Evolutionary conservation across 495 filamentous ascomycete genomes (phyloP).

Genomic region (Choiromyces venosus): DNA sequence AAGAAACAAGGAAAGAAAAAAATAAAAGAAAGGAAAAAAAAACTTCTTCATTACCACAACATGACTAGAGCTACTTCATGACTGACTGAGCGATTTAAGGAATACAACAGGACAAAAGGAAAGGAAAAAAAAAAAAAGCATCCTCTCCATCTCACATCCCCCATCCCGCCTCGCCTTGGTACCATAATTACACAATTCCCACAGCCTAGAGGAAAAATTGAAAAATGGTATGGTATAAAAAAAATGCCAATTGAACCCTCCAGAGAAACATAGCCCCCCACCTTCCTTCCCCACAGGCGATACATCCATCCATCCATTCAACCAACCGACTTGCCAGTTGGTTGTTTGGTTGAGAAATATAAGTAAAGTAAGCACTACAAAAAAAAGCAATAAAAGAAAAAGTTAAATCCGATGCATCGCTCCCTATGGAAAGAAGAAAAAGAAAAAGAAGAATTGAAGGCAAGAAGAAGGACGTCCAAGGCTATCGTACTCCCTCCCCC

Average conservation of each 20-base stretch:
- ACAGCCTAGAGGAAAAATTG: not conserved
- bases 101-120: slow-evolving; percentile 24
- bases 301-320: not conserved
- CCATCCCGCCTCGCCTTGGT: not conserved
- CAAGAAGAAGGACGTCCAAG: not conserved
- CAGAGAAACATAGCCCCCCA: slow-evolving; percentile 4
- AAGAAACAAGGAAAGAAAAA: too few species aligned
- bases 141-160: slow-evolving; percentile 4
- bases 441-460: not conserved
- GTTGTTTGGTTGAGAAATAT: not conserved
- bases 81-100: slow-evolving; percentile 13
- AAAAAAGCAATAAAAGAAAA: not conserved
- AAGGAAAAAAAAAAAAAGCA: slow-evolving; percentile 15
- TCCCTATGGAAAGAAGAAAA: not conserved
- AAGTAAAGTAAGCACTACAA: not conserved
- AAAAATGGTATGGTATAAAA: slow-evolving; percentile 1
- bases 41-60: slow-evolving; percentile 20
- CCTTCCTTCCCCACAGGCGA: not conserved
- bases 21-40: slow-evolving; percentile 15
- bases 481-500: not conserved
- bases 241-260: slow-evolving; percentile 10
- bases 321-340: not conserved
- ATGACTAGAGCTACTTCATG: slow-evolving; percentile 17
- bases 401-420: not conserved
- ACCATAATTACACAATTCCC: not conserved